Base-by-base conservation (phyloP, 176 grass and related monocot genomes). In the Elymus sibiricus region DNA sequence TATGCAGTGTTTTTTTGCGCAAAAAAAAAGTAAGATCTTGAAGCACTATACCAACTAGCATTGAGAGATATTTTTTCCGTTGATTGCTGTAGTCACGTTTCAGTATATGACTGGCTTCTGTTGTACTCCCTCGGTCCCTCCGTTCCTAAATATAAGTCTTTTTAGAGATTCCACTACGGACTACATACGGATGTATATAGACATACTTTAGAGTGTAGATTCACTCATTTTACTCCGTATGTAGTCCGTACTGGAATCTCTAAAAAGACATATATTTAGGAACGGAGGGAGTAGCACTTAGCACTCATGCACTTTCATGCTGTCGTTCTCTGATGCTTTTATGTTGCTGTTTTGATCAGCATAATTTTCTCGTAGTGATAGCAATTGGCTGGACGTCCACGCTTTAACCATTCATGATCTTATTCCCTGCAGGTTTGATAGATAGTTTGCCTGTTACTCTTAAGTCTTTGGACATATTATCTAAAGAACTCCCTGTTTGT, bases 401-500 rank as follows among this genome's bases (percentile, higher is more conserved):
- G 42, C 29, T 79, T 68, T 47, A 83, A 71, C 28, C n/a, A 74
- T 86, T 44, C 19, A 67, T 76, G 21, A 51, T 79, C 47, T 67
- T 53, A 84, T 44, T 66, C 55, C 73, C 32, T 91, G 10, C 87
- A 99, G 97, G 90, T 99, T 99, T 90, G 94, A 96, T 89, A 58
- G 21, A 1, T 22, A 94, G 93, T 90, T 86, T 92, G 68, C 88
- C 94, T 49, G 89, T 99, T 82, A 94, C 94, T 51, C 84, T 90
- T 80, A 93, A 87, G 69, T 93, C 90, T 68, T 78, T 99, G 75
- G 94, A 99, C 58, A 99, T 99, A 82, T 92, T 96, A 88, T 78
- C 90, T 81, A 90, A 89, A 92, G 97, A 94, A n/a, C 80, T 94
- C 26, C 97, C 92, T 92, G 88, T 95, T 43, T 99, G 94, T 87